These are phyloP conservation scores for Podospora pseudoanserina DNA, from an alignment of 495 filamentous ascomycete species.

Conservation along the genomic window DNA sequence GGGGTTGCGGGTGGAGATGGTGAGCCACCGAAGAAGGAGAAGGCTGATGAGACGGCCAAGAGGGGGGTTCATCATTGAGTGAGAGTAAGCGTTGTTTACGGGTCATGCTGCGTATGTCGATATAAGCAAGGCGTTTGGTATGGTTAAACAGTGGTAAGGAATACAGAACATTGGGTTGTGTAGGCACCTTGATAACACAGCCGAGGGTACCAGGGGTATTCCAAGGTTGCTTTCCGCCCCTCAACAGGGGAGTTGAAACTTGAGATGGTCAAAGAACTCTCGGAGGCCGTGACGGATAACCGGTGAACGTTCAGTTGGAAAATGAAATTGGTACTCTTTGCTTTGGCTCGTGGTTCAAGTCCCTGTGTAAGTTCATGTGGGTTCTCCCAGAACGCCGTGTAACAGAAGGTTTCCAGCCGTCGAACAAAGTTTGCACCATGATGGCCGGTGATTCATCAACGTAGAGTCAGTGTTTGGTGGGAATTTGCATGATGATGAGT, in stretches of 20 bases:
- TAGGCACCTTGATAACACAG: background rate
- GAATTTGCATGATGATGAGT: too few relatives aligned
- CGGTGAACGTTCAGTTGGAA: background rate
- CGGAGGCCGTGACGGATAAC: background rate
- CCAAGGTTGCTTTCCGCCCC: background rate
- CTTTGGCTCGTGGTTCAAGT: background rate
- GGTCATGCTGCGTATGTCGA: background rate
- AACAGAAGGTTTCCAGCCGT: background rate
- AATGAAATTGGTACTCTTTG: background rate
- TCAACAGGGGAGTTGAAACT: background rate
- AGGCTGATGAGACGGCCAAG: constrained; percentile 7
- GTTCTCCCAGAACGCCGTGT: background rate
- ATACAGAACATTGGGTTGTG: background rate
- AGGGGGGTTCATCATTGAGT: background rate
- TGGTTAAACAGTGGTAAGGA: background rate
- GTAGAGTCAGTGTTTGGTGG: background rate
- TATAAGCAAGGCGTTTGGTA: background rate
- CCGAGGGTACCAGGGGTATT: background rate
- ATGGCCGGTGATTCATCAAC: background rate
- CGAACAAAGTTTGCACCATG: background rate
- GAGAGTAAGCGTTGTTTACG: background rate
- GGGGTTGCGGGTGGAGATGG: constrained; percentile 2
- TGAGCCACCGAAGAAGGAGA: background rate
- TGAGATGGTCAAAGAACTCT: background rate
- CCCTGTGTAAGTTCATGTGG: background rate